Percentiles rank a stretch among this genome's conserved stretches.
Conservation (phyloP, 1,139 yeast genomes). For the Pichia sp. region DNA sequence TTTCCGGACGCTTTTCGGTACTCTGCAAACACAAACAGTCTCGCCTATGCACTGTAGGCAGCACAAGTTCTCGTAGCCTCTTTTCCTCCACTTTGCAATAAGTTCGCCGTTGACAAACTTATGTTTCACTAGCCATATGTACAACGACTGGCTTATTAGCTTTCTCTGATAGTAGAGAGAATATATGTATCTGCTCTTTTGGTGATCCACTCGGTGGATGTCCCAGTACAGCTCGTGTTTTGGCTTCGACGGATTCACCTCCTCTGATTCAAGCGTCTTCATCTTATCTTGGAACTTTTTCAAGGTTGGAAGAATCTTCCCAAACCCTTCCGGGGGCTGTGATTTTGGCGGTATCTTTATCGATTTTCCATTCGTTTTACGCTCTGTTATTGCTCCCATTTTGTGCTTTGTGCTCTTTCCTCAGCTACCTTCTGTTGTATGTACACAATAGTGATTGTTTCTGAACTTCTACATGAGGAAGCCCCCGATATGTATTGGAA, state of each 20-base stretch:
- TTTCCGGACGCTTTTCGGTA: slow-evolving; percentile 85
- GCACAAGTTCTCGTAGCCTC: slow-evolving; percentile 84
- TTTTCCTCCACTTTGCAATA: slow-evolving; percentile 88
- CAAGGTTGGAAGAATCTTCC: slow-evolving; percentile 67
- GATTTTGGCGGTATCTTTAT: slow-evolving; percentile 9
- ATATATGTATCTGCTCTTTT: slow-evolving; percentile 71
- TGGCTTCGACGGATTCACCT: slow-evolving; percentile 30
- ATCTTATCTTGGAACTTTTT: slow-evolving; percentile 55
- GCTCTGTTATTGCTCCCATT: slow-evolving; percentile 6
- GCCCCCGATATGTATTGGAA: too few relatives aligned
- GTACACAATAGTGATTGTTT: too few relatives aligned
- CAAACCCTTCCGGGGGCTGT: slow-evolving; percentile 70
- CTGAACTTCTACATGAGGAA: too few relatives aligned
- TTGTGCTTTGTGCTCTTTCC: not conserved
- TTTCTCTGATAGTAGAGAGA: slow-evolving; percentile 68
- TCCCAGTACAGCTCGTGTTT: slow-evolving; percentile 68
- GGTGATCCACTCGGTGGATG: slow-evolving; percentile 48
- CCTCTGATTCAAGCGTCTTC: slow-evolving; percentile 35
- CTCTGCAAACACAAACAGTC: slow-evolving; percentile 78
- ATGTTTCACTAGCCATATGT: slow-evolving; percentile 69
- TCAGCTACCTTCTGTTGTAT: too few relatives aligned
- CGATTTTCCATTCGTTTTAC: slow-evolving; percentile 37
- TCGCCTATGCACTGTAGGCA: slow-evolving; percentile 78
- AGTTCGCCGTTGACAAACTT: slow-evolving; percentile 63
- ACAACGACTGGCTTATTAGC: slow-evolving; percentile 62